phyloP scores from a whole-genome alignment of 106 monocot genomes.

The Acorus calamus region DNA sequence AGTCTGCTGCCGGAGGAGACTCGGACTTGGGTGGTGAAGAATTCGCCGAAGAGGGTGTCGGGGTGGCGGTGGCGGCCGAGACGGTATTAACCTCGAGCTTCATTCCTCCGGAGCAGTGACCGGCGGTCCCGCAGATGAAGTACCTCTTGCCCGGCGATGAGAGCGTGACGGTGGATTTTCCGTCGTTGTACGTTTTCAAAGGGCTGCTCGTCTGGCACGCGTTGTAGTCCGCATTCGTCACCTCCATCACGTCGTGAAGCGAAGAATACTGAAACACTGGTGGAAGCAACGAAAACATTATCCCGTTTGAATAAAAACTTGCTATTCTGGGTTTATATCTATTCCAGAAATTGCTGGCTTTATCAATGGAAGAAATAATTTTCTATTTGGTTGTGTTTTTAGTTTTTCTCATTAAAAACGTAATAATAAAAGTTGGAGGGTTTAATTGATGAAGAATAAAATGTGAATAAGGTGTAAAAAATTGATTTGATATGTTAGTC shows the following conservation, averaged over 20 bases:
- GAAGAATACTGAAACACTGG: slow-evolving; percentile 3
- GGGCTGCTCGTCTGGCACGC: slow-evolving; percentile 29
- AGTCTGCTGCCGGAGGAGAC: neutral
- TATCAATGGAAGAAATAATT: no score
- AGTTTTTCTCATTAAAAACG: no score
- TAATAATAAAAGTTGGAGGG: no score
- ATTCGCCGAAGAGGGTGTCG: no score
- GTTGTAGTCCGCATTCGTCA: slow-evolving; percentile 38
- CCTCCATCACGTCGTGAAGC: slow-evolving; percentile 34
- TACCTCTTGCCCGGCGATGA: slow-evolving; percentile 32
- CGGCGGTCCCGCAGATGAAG: slow-evolving; percentile 43
- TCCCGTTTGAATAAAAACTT: no score
- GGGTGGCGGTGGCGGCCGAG: slow-evolving; percentile 3
- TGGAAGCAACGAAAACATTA: slow-evolving; percentile 26
- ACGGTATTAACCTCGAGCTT: slow-evolving; percentile 29
- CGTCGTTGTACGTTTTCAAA: slow-evolving; percentile 4
- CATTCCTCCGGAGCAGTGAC: slow-evolving; percentile 45
- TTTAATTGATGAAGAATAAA: no score
- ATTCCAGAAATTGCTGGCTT: no score
- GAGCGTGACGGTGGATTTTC: slow-evolving; percentile 28
- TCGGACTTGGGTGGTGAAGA: neutral
- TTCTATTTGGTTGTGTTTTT: no score
- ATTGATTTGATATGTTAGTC: no score
- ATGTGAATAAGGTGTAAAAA: no score
- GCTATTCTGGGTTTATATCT: no score